Conservation (phyloP, 2,329 filamentous ascomycete genomes). For the Colletotrichum simmondsii region DNA sequence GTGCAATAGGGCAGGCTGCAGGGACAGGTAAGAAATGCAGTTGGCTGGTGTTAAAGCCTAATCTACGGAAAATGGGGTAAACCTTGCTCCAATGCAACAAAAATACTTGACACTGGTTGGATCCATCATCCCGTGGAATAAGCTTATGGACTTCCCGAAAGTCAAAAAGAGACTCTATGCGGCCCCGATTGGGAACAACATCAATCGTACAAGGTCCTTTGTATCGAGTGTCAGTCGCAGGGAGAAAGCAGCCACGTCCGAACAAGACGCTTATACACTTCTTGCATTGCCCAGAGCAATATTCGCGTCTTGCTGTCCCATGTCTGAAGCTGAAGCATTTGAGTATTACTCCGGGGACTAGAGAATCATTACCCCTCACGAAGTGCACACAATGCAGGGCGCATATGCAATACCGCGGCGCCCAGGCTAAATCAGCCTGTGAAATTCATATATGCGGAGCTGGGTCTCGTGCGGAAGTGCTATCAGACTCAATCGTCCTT, state of each 20-base stretch:
- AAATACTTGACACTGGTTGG: background rate
- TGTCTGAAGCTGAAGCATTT: too few relatives aligned
- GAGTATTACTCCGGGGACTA: background rate
- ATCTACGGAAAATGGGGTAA: background rate
- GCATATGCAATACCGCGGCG: background rate
- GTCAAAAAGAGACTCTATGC: background rate
- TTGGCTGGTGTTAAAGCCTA: background rate
- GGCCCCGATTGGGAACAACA: background rate
- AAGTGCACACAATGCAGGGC: background rate
- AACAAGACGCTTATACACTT: too few relatives aligned
- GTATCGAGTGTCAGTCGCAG: too few relatives aligned
- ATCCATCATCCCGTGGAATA: background rate
- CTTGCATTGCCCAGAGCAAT: background rate
- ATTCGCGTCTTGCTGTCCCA: background rate
- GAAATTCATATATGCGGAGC: background rate
- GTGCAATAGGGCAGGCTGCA: background rate
- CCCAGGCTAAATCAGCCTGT: background rate
- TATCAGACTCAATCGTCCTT: background rate
- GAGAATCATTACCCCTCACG: background rate
- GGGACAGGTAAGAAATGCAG: background rate
- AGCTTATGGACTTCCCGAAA: slow-evolving; percentile 19
- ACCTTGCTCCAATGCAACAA: background rate
- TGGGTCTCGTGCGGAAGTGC: background rate
- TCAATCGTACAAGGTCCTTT: background rate
- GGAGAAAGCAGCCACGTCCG: background rate